These are phyloP conservation scores for Fraxinus dipetala DNA, from an alignment of 305 asterid species.

Conservation along the genomic window DNA sequence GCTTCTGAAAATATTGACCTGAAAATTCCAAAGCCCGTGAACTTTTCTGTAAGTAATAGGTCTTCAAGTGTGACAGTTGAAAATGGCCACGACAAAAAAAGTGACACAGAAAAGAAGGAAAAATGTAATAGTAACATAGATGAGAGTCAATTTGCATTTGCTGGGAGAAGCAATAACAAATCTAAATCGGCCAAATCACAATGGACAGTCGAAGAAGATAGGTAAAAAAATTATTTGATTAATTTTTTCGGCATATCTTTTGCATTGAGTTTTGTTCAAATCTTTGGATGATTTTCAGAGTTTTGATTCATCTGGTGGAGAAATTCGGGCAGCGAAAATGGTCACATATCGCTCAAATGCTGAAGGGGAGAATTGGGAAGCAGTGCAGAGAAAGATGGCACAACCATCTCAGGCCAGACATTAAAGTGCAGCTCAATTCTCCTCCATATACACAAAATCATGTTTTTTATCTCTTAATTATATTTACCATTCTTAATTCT, in stretches of 20 bases:
- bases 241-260: background rate
- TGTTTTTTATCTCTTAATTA: background rate
- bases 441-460: background rate
- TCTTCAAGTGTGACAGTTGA: constrained; percentile 55
- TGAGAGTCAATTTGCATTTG: constrained; percentile 23
- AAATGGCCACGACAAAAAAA: constrained; percentile 28
- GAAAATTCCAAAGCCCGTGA: constrained; percentile 28
- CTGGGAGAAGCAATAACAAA: constrained; percentile 37
- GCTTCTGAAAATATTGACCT: background rate
- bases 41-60: constrained; percentile 46
- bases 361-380: constrained; percentile 88
- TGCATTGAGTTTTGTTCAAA: background rate
- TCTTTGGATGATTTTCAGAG: constrained; percentile 33
- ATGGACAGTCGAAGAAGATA: constrained; percentile 89
- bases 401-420: constrained; percentile 88
- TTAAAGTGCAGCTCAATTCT: constrained; percentile 46
- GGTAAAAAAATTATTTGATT: constrained; percentile 32
- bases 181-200: constrained; percentile 69
- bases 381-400: constrained; percentile 98
- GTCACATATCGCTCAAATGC: constrained; percentile 72
- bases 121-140: constrained; percentile 9
- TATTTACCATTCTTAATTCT: constrained; percentile 13
- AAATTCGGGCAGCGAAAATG: constrained; percentile 75
- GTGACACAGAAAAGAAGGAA: constrained; percentile 29
- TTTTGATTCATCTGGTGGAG: constrained; percentile 69